Evolutionary conservation across 2,329 filamentous ascomycete genomes (phyloP).

Genomic region (Zymoseptoria tritici): DNA sequence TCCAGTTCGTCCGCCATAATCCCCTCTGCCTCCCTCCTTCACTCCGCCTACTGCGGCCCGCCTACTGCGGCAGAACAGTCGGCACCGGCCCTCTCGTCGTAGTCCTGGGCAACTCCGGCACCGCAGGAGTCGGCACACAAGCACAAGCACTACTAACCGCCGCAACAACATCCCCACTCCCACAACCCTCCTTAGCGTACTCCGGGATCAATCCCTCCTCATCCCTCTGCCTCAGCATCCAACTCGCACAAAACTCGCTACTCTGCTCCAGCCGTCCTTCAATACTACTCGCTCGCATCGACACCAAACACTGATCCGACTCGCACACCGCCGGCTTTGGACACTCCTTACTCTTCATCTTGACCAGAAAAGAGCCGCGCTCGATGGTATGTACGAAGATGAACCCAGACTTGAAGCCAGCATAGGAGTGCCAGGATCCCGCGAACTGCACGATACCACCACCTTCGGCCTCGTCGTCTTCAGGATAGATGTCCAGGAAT

Average conservation of each 20-base stretch:
- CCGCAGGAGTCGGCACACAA: slow-evolving; percentile 15
- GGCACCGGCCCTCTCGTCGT: slow-evolving; percentile 11
- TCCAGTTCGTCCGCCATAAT: background rate
- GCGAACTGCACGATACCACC: slow-evolving; percentile 31
- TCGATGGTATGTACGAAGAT: slow-evolving; percentile 49
- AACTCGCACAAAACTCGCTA: slow-evolving; percentile 14
- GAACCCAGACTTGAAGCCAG: slow-evolving; percentile 43
- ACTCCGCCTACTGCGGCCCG: background rate
- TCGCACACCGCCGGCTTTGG: slow-evolving; percentile 13
- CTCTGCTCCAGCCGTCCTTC: slow-evolving; percentile 13
- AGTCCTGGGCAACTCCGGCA: slow-evolving; percentile 15
- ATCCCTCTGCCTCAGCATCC: slow-evolving; percentile 9
- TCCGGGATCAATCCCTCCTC: slow-evolving; percentile 13
- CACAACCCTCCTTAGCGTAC: slow-evolving; percentile 13
- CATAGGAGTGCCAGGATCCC: slow-evolving; percentile 45
- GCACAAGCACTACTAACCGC: slow-evolving; percentile 18
- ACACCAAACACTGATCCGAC: slow-evolving; percentile 8
- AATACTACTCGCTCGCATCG: slow-evolving; percentile 8
- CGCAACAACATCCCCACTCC: slow-evolving; percentile 10
- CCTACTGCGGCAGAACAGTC: slow-evolving; percentile 14
- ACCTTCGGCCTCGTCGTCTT: slow-evolving; percentile 36
- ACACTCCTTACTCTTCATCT: slow-evolving; percentile 23
- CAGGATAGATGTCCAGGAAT: slow-evolving; percentile 46
- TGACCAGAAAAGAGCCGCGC: slow-evolving; percentile 44
- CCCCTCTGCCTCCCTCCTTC: background rate